Evolutionary conservation across 2,329 filamentous ascomycete genomes (phyloP), one percentile per base, ranked within the genome.

Genomic region (Cyclaneusma minus): DNA sequence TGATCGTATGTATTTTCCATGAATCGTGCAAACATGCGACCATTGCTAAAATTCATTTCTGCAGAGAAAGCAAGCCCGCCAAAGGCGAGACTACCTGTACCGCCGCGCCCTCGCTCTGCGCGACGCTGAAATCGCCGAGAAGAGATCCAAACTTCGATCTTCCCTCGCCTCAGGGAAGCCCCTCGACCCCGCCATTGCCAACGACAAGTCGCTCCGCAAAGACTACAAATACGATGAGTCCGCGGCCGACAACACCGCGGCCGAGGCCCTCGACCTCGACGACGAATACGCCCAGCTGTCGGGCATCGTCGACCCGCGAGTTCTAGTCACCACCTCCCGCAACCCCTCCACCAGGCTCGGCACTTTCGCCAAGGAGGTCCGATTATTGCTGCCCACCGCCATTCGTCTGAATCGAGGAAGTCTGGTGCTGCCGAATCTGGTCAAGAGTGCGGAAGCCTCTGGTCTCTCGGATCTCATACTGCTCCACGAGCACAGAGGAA

Each of bases 141-240:
- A 93, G 52, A 66, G 87, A 42, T 78, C 85, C 20, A 81, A 91
- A 49, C 58, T 98, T 29, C 79, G 85, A 49, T 72, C 76, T 17
- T 84, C 85, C 7, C 64, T 95, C 26, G 87, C 89, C 13, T 82
- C 80, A 7, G 89, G 89, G 37, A 92, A 89, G 47, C 79, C 83
- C 6, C 57, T 93, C 24, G 79, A 87, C 39, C 69, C 79, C 13
- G 62, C 67, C 18, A 80, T 95, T 38, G 83, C 85, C 29, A 79
- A 92, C 45, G 87, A 98, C 55, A 83, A 82, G 51, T 49, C 66
- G 16, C 56, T 98, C 29, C 70, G 85, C 22, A 75, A 81, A 46
- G 83, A 95, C 49, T 94, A 79, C 56, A 84, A 85, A 47, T 98
- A 87, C 49, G 89, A 98, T 48, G 87, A 94, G 52, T 81, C 82